Evolutionary conservation across 768 basidiomycete species (phyloP).

Genomic region (Lactifluus rugatus): DNA sequence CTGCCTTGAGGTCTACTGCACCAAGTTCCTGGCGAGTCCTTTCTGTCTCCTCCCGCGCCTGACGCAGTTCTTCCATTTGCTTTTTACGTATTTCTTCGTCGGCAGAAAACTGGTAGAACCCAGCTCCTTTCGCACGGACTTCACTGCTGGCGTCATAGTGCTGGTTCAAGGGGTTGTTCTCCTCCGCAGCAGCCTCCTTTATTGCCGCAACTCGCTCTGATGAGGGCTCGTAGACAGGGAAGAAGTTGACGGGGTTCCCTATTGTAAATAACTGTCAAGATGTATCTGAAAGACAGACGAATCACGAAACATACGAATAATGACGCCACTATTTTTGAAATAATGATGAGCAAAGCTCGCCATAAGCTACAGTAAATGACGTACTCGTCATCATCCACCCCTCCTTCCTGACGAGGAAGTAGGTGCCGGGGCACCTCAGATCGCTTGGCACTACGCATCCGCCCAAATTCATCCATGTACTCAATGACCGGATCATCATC

Average conservation of each 20-base stretch:
- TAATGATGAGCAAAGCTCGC: not conserved
- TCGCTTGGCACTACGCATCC: constrained; percentile 53
- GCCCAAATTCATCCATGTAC: constrained; percentile 82
- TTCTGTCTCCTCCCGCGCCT: constrained; percentile 62
- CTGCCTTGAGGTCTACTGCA: constrained; percentile 50
- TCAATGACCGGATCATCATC: constrained; percentile 76
- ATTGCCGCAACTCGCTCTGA: constrained; percentile 71
- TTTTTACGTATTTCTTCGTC: constrained; percentile 69
- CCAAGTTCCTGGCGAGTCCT: constrained; percentile 47
- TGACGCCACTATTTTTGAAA: constrained; percentile 13
- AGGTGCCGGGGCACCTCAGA: constrained; percentile 74
- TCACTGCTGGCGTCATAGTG: constrained; percentile 83
- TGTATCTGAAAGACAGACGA: not conserved
- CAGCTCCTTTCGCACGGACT: constrained; percentile 82
- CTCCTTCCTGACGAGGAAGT: constrained; percentile 24
- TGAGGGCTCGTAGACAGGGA: constrained; percentile 82
- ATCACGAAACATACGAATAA: constrained; percentile 11
- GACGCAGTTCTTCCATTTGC: constrained; percentile 77
- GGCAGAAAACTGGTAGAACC: constrained; percentile 81
- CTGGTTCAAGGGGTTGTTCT: constrained; percentile 55
- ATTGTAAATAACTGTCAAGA: not conserved
- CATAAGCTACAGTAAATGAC: constrained; percentile 17
- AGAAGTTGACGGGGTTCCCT: constrained; percentile 80
- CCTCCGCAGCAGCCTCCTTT: constrained; percentile 56
- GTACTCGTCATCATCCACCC: constrained; percentile 24